A percentile compares a stretch with the other conserved stretches of the same genome.
phyloP scores from a whole-genome alignment of 2,329 filamentous ascomycete species.

The Lasiodiplodia theobromae region DNA sequence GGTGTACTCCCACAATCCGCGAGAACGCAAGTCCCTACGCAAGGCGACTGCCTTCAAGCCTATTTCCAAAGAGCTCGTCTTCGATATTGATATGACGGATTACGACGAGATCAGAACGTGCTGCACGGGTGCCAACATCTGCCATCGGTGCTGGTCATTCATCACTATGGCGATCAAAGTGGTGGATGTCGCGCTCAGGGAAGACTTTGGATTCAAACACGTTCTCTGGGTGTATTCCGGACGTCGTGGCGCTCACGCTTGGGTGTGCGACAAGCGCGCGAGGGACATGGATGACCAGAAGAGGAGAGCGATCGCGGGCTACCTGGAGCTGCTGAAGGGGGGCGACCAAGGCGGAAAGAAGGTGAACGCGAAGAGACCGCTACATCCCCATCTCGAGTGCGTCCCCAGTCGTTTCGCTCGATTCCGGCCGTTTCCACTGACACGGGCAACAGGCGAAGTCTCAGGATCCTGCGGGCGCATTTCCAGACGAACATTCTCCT shows the following conservation, averaged over 20 bases:
- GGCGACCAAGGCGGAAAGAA: slow-evolving; percentile 86
- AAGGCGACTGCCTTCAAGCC: slow-evolving; percentile 85
- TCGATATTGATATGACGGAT: slow-evolving; percentile 99
- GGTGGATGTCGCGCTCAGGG: slow-evolving; percentile 81
- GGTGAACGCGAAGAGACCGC: slow-evolving; percentile 80
- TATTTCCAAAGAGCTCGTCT: slow-evolving; percentile 91
- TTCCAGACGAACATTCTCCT: slow-evolving; percentile 84
- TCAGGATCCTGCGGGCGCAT: slow-evolving; percentile 82
- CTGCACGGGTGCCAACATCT: slow-evolving; percentile 92
- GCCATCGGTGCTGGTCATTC: slow-evolving; percentile 93
- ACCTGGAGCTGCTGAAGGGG: slow-evolving; percentile 88
- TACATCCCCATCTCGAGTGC: slow-evolving; percentile 87
- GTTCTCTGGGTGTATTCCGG: slow-evolving; percentile 99
- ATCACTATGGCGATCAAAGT: slow-evolving; percentile 98
- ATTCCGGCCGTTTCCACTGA: not conserved
- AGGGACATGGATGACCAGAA: slow-evolving; percentile 85
- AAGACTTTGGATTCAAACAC: slow-evolving; percentile 96
- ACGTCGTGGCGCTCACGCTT: slow-evolving; percentile 94
- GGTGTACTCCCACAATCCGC: slow-evolving; percentile 93
- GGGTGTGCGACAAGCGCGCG: slow-evolving; percentile 93
- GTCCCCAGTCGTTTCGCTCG: slow-evolving; percentile 36
- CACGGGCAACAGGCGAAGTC: slow-evolving; percentile 68
- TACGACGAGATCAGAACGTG: slow-evolving; percentile 97
- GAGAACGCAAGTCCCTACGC: slow-evolving; percentile 86
- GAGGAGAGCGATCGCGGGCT: slow-evolving; percentile 83